Conservation (phyloP, 1,284 basidiomycete genomes). For the Malassezia pachydermatis region DNA sequence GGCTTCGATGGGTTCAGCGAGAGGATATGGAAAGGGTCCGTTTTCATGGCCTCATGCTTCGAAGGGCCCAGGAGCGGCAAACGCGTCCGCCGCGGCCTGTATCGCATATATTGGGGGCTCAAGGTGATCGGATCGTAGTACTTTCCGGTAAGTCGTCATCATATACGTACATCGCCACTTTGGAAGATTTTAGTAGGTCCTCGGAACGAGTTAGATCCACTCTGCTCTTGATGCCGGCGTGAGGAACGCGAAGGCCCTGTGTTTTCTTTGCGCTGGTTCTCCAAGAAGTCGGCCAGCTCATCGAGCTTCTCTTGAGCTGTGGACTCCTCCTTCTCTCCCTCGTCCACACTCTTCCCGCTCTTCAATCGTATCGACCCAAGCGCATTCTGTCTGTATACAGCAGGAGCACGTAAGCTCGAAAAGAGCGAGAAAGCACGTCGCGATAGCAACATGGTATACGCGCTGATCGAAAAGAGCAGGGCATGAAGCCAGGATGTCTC, state of each 20-base stretch:
- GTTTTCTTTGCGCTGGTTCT: conserved; percentile 13
- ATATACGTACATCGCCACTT: conserved; percentile 11
- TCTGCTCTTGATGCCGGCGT: neutral
- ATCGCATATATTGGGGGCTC: conserved; percentile 19
- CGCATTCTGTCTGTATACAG: too few species aligned
- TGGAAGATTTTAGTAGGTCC: conserved; percentile 14
- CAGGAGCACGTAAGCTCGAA: neutral
- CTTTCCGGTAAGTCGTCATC: conserved; percentile 2
- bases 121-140: conserved; percentile 36
- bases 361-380: too few species aligned
- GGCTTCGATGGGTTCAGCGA: conserved; percentile 46
- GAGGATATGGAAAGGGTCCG: conserved; percentile 55
- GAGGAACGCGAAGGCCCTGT: neutral
- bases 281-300: conserved; percentile 17
- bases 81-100: conserved; percentile 11
- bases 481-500: too few species aligned
- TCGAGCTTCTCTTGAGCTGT: conserved; percentile 14
- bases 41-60: conserved; percentile 22
- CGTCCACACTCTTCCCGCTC: neutral
- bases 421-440: neutral
- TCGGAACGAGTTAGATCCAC: neutral
- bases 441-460: neutral
- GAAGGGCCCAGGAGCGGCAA: conserved; percentile 33
- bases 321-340: neutral
- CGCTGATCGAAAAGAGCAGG: too few species aligned